These are phyloP conservation scores for Zygosaccharomyces sapae DNA, from an alignment of 1,139 yeast genomes.

Conservation along the genomic window DNA sequence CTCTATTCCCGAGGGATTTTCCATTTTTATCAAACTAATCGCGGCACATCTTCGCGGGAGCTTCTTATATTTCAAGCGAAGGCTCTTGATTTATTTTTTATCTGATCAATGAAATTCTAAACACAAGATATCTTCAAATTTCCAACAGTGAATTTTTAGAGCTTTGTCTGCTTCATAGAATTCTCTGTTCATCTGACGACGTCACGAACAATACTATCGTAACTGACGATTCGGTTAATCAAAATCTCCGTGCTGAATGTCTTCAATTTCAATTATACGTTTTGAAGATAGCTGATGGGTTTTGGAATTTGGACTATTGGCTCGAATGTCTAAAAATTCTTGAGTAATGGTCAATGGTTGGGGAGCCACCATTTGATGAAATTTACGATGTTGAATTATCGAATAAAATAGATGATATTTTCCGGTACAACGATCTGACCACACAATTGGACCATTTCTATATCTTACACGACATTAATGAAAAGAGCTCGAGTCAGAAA, in stretches of 20 bases:
- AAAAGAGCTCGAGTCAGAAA: background rate
- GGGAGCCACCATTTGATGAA: background rate
- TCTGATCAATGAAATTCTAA: constrained; percentile 18
- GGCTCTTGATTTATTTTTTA: constrained; percentile 7
- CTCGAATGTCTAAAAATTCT: constrained; percentile 7
- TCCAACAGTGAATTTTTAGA: constrained; percentile 19
- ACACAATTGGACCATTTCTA: background rate
- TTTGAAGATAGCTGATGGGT: constrained; percentile 19
- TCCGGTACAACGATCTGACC: background rate
- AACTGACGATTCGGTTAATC: too few species aligned
- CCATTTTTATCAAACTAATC: constrained; percentile 6
- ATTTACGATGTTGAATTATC: constrained; percentile 2
- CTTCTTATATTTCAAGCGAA: constrained; percentile 8
- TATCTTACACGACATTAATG: background rate
- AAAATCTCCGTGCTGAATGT: constrained; percentile 8
- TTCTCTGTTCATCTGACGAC: constrained; percentile 12
- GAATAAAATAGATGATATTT: constrained; percentile 8
- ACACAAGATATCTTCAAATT: constrained; percentile 18
- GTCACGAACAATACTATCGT: too few species aligned
- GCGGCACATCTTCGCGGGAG: constrained; percentile 12
- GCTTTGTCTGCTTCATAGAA: constrained; percentile 17
- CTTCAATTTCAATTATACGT: constrained; percentile 14
- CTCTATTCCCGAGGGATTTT: constrained; percentile 6
- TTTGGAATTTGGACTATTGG: constrained; percentile 14
- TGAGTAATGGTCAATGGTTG: background rate